These are phyloP conservation scores for Pleurotus ostreatus DNA, from an alignment of 768 basidiomycete species.

Conservation along the genomic window DNA sequence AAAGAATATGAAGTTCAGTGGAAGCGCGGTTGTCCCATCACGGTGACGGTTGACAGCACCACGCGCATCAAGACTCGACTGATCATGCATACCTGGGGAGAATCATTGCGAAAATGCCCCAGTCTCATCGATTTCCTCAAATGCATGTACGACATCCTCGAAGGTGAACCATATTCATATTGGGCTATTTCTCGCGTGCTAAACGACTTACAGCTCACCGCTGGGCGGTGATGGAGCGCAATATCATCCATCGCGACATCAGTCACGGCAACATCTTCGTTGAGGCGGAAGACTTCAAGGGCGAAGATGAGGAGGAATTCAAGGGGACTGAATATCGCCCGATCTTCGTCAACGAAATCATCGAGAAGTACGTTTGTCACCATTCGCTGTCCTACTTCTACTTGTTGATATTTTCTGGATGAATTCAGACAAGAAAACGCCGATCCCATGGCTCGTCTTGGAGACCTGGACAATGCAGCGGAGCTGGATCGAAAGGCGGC, in stretches of 20 bases:
- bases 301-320: neutral
- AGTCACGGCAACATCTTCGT: slow-evolving; percentile 1
- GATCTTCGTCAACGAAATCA: slow-evolving; percentile 1
- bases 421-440: too few species aligned
- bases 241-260: neutral
- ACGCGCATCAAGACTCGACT: neutral
- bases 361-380: neutral
- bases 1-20: too few species aligned
- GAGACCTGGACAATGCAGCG: too few species aligned
- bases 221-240: neutral
- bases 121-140: neutral
- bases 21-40: neutral
- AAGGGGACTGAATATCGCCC: neutral
- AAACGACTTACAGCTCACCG: neutral
- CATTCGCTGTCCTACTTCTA: too few species aligned
- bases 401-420: too few species aligned
- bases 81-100: neutral
- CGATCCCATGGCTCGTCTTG: too few species aligned
- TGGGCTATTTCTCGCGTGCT: neutral
- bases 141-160: slow-evolving; percentile 1
- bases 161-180: neutral
- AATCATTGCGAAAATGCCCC: neutral
- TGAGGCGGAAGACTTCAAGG: neutral
- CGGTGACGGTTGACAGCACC: neutral
- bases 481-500: too few species aligned